These are phyloP conservation scores for Sextonia rubra DNA, from an alignment of 164 flowering plant species.

Conservation along the genomic window DNA sequence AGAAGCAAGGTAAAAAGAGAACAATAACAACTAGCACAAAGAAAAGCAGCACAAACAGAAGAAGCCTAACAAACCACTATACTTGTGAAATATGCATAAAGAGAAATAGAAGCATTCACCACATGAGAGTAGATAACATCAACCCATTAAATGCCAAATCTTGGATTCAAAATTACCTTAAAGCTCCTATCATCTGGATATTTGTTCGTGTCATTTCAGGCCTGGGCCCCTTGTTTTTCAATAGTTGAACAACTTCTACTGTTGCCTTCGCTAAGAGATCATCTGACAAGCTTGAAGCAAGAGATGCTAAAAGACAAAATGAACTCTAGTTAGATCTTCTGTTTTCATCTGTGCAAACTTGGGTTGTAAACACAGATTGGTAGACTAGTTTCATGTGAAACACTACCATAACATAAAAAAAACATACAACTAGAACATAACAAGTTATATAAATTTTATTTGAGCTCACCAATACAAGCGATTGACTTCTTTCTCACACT, in stretches of 20 bases:
- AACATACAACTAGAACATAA: background rate
- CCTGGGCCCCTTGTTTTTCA: slow-evolving; percentile 59
- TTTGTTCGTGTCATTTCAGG: slow-evolving; percentile 83
- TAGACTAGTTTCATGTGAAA: too few relatives aligned
- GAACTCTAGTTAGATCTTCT: background rate
- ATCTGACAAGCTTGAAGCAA: slow-evolving; percentile 91
- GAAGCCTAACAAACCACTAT: background rate
- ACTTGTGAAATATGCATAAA: background rate
- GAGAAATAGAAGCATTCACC: background rate
- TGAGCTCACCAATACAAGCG: slow-evolving; percentile 74
- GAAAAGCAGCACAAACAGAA: background rate
- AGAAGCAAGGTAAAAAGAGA: too few relatives aligned
- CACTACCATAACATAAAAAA: background rate
- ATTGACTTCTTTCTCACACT: slow-evolving; percentile 84
- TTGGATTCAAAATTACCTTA: slow-evolving; percentile 45
- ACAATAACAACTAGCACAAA: too few relatives aligned
- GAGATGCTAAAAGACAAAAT: slow-evolving; percentile 54
- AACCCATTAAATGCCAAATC: background rate
- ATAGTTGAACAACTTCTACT: slow-evolving; percentile 61
- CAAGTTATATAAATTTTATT: slow-evolving; percentile 1
- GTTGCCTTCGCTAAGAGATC: slow-evolving; percentile 90
- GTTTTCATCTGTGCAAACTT: background rate
- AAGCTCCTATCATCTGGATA: slow-evolving; percentile 97
- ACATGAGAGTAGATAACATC: background rate
- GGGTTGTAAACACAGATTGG: background rate